Evolutionary conservation across 768 basidiomycete species (phyloP).

Genomic region (Cystobasidium ongulense): DNA sequence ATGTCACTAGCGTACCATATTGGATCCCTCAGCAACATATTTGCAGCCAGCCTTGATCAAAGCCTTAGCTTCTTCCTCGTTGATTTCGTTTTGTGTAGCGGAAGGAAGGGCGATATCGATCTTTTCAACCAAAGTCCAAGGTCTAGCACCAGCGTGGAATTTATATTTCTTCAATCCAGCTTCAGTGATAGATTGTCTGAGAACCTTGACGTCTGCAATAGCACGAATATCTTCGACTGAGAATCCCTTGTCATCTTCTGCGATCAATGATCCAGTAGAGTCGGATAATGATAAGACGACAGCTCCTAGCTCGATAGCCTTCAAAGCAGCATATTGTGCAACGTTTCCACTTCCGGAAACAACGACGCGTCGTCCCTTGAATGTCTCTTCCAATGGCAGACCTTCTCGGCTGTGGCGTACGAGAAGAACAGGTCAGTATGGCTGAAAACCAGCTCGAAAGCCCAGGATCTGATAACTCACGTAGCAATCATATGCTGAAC

Average conservation of each 20-base stretch:
- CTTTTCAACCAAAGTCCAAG: constrained; percentile 58
- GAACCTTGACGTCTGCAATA: constrained; percentile 54
- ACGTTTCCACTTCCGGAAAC: constrained; percentile 63
- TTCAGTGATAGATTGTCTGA: constrained; percentile 41
- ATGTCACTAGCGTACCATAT: constrained; percentile 51
- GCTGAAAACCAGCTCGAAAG: background rate
- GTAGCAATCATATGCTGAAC: constrained; percentile 55
- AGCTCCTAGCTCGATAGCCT: constrained; percentile 67
- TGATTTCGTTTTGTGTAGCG: constrained; percentile 57
- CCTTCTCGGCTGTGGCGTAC: constrained; percentile 52
- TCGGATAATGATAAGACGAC: constrained; percentile 65
- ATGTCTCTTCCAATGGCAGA: constrained; percentile 55
- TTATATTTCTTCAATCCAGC: constrained; percentile 31
- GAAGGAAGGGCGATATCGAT: constrained; percentile 44
- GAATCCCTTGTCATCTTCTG: constrained; percentile 53
- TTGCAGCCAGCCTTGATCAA: constrained; percentile 61
- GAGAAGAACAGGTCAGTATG: background rate
- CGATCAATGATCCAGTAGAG: constrained; percentile 62
- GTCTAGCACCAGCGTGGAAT: constrained; percentile 52
- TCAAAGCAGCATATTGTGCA: constrained; percentile 60
- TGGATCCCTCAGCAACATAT: constrained; percentile 68
- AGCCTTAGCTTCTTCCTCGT: constrained; percentile 60
- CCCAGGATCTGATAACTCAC: constrained; percentile 40
- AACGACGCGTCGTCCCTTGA: constrained; percentile 49
- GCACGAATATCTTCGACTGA: constrained; percentile 54